A percentile compares a stretch with the other conserved stretches of the same genome.
Evolutionary conservation across 257 asterid genomes (phyloP).

Genomic region (Solanum medicagineum): DNA sequence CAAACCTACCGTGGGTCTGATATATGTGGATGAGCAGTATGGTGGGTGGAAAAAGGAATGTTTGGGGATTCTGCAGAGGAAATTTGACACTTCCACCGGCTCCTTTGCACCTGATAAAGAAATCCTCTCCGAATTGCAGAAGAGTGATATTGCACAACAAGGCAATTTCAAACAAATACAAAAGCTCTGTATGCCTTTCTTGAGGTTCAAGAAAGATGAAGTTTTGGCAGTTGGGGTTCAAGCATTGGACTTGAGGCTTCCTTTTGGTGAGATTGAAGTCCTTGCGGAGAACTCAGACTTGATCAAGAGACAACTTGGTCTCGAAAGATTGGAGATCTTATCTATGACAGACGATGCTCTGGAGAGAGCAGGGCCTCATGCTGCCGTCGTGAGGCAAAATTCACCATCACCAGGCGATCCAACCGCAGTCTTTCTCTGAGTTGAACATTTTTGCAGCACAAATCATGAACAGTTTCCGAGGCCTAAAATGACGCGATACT

Average conservation of each 20-base stretch:
- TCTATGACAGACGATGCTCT: conserved; percentile 39
- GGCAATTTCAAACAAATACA: conserved; percentile 58
- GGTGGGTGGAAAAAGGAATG: conserved; percentile 89
- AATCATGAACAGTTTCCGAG: background rate
- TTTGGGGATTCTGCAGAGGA: conserved; percentile 43
- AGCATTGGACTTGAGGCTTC: conserved; percentile 67
- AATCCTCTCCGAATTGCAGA: conserved; percentile 55
- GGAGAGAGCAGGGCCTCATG: conserved; percentile 41
- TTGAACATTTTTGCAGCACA: background rate
- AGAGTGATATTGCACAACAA: conserved; percentile 46
- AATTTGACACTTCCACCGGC: conserved; percentile 30
- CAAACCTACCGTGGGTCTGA: conserved; percentile 48
- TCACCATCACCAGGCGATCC: conserved; percentile 92
- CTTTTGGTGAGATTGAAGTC: conserved; percentile 80
- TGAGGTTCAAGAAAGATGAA: conserved; percentile 87
- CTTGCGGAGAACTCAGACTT: conserved; percentile 50
- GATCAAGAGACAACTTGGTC: conserved; percentile 73
- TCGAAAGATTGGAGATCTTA: conserved; percentile 49
- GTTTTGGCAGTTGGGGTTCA: conserved; percentile 59
- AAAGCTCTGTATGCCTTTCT: conserved; percentile 79
- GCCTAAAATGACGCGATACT: background rate
- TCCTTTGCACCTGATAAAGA: conserved; percentile 74
- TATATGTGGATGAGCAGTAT: conserved; percentile 68
- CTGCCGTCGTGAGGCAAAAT: conserved; percentile 41
- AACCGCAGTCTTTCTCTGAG: conserved; percentile 46